phyloP scores from a whole-genome alignment of 2,329 filamentous ascomycete species.

The Fusarium falciforme region DNA sequence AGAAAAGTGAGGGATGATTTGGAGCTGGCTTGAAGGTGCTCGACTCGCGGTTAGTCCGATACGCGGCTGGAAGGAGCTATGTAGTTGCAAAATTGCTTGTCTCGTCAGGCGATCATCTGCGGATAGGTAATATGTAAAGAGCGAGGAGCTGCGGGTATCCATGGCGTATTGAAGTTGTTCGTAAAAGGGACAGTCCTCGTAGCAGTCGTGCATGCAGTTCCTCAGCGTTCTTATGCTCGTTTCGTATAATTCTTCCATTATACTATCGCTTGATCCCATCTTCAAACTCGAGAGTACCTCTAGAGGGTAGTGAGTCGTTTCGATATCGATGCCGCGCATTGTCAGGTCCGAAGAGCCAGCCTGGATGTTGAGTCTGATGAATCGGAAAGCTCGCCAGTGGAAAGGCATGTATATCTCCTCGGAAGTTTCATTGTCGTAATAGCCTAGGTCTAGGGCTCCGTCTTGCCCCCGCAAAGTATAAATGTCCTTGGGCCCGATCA shows the following conservation, averaged over 20 bases:
- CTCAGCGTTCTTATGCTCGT: slow-evolving; percentile 29
- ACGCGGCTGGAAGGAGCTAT: slow-evolving; percentile 46
- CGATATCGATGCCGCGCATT: neutral
- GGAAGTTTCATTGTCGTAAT: no score
- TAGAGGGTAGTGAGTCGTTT: neutral
- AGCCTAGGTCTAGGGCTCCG: neutral
- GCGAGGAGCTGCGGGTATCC: slow-evolving; percentile 44
- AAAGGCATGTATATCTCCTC: neutral
- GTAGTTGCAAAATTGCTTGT: slow-evolving; percentile 47
- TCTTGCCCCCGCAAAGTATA: neutral
- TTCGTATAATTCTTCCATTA: no score
- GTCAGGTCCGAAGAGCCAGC: neutral
- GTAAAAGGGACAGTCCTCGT: slow-evolving; percentile 50
- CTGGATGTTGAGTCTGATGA: neutral
- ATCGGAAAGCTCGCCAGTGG: neutral
- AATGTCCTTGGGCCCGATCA: neutral
- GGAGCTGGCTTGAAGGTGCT: slow-evolving; percentile 40
- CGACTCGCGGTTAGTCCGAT: no score
- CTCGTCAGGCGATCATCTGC: slow-evolving; percentile 47
- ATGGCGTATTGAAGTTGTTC: slow-evolving; percentile 49
- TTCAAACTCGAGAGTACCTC: neutral
- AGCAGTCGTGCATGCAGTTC: slow-evolving; percentile 46
- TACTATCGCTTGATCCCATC: no score
- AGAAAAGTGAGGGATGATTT: slow-evolving; percentile 45
- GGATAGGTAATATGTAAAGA: slow-evolving; percentile 47